Evolutionary conservation across 441 rosid species (phyloP).

Genomic region (Eruca vesicaria): DNA sequence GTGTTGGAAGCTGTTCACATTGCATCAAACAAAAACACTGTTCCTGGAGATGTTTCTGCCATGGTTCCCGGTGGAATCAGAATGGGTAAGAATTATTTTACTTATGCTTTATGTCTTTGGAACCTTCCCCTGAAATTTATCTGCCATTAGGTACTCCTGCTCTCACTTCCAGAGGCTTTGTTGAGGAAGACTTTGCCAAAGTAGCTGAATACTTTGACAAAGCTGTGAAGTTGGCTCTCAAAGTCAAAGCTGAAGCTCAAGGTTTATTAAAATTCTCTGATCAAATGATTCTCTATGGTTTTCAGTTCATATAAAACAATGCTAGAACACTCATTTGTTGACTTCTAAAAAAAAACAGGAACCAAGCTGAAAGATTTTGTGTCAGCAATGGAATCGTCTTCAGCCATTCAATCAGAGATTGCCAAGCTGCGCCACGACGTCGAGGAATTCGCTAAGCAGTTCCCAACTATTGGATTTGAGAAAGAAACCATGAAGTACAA

Average conservation of each 20-base stretch:
- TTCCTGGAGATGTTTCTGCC: constrained; percentile 98
- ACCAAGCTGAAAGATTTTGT: background rate
- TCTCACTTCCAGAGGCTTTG: background rate
- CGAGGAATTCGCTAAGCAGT: background rate
- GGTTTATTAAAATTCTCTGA: background rate
- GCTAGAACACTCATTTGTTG: background rate
- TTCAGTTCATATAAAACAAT: background rate
- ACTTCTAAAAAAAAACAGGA: background rate
- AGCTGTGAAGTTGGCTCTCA: background rate
- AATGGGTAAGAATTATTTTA: constrained; percentile 59
- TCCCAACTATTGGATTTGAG: background rate
- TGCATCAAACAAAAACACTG: constrained; percentile 98
- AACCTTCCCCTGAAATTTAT: background rate
- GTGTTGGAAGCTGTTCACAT: constrained; percentile 94
- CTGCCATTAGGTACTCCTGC: background rate
- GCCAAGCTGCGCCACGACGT: background rate
- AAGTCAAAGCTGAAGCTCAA: background rate
- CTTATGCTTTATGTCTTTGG: background rate
- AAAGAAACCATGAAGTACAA: background rate
- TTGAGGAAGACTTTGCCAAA: background rate
- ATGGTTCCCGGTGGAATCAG: constrained; percentile 99
- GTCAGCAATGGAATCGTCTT: background rate
- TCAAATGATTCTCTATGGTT: background rate
- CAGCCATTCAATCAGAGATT: background rate
- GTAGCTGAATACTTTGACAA: background rate